These are phyloP conservation scores for Neofusicoccum umdonicola DNA, from an alignment of 2,329 filamentous ascomycete genomes.

Conservation along the genomic window DNA sequence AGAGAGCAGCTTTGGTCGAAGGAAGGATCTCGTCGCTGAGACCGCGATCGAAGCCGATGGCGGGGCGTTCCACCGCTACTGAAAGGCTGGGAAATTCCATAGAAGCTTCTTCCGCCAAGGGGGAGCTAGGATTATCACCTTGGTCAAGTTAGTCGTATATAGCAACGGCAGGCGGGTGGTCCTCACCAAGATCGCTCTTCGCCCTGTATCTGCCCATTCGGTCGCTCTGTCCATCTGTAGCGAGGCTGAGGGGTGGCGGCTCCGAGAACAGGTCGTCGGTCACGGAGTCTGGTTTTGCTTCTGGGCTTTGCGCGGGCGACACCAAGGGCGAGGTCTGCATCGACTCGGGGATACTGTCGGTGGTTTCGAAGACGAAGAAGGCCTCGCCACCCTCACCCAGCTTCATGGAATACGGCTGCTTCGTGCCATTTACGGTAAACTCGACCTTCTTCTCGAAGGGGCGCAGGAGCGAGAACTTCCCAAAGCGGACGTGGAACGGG, in stretches of 20 bases:
- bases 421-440: conserved; percentile 88
- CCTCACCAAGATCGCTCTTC: conserved; percentile 46
- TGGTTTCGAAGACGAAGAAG: conserved; percentile 98
- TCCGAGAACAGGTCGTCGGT: conserved; percentile 57
- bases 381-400: conserved; percentile 95
- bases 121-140: conserved; percentile 19
- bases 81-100: conserved; percentile 37
- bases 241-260: conserved; percentile 68
- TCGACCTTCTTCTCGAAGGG: conserved; percentile 99
- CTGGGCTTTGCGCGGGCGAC: conserved; percentile 83
- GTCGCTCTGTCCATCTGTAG: conserved; percentile 37
- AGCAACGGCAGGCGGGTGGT: conserved; percentile 25
- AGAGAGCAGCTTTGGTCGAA: conserved; percentile 39
- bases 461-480: conserved; percentile 93
- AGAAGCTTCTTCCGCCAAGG: conserved; percentile 30
- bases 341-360: conserved; percentile 84
- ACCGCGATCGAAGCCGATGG: neutral
- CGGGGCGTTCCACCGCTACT: conserved; percentile 39
- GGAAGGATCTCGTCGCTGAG: conserved; percentile 50
- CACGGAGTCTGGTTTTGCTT: conserved; percentile 51
- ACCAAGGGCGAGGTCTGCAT: conserved; percentile 93
- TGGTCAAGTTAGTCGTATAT: conserved; percentile 6
- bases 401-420: conserved; percentile 97
- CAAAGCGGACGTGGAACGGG: conserved; percentile 97
- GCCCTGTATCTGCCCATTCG: conserved; percentile 31